A percentile compares a stretch with the other conserved stretches of the same genome.
Evolutionary conservation across 2,329 filamentous ascomycete species (phyloP).

Genomic region (Claviceps africana): DNA sequence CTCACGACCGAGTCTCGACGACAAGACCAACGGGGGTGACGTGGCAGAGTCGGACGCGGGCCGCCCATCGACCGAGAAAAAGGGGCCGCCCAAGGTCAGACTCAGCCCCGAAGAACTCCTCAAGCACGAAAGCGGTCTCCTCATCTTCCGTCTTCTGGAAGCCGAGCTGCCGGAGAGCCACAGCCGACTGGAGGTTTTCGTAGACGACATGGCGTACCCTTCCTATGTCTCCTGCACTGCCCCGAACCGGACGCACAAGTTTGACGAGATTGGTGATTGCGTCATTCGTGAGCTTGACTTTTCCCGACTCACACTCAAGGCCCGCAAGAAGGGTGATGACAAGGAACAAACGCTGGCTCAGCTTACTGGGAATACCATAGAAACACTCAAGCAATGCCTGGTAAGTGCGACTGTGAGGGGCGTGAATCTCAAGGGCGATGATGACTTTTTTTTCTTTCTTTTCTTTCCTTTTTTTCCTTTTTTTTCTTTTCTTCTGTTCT

Average conservation of each 20-base stretch:
- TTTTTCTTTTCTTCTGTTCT: too few species aligned
- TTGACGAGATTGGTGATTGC: conserved; percentile 89
- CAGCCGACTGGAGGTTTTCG: conserved; percentile 71
- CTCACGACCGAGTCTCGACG: neutral
- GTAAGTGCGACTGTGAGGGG: conserved; percentile 32
- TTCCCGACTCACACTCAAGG: conserved; percentile 76
- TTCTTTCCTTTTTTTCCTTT: neutral
- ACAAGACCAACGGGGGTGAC: conserved; percentile 4
- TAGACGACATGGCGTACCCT: conserved; percentile 90
- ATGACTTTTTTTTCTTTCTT: too few species aligned
- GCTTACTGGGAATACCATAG: conserved; percentile 69
- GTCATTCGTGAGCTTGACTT: conserved; percentile 97
- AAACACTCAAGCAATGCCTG: conserved; percentile 76
- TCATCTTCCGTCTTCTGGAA: conserved; percentile 90
- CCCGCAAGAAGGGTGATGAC: conserved; percentile 67
- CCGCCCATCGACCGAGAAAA: conserved; percentile 23
- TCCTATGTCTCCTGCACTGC: conserved; percentile 73
- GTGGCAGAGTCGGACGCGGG: conserved; percentile 21
- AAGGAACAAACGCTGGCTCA: conserved; percentile 68
- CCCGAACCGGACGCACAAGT: conserved; percentile 51
- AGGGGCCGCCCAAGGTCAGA: conserved; percentile 58
- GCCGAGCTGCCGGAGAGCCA: conserved; percentile 66
- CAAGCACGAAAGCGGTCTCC: conserved; percentile 76
- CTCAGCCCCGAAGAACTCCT: conserved; percentile 68
- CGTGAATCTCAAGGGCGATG: too few species aligned